Base-by-base conservation (phyloP, 352 stramenopile species). In the Phytophthora macrochlamydospora region DNA sequence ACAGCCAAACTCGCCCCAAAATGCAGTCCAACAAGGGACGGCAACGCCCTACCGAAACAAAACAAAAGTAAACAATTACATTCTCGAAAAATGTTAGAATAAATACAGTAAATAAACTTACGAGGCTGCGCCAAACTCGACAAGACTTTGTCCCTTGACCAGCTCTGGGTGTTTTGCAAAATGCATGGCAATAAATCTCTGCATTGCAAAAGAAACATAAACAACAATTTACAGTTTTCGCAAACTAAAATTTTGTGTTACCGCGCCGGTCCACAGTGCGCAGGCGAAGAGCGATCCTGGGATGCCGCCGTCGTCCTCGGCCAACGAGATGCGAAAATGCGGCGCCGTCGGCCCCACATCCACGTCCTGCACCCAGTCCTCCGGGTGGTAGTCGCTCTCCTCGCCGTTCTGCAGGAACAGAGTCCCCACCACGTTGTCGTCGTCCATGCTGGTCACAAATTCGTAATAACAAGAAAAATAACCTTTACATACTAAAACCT, bases 51-150 rank as follows among this genome's bases (percentile, higher is more conserved):
- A 24, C 12, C 59, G 31, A 42, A 56, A 28, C 14, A 45, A 24
- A 3, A 59, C 2, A 43, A n/a, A 13, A 62, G 32, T 5, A 0
- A 24, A 24, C 18, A 24, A 24, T 24, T 24, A 24, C 18, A 24
- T 24, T 24, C 18, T 24, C 18, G 18, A 24, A 24, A 24, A 24
- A 24, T 24, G 18, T 24, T 24, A 24, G 18, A 24, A 24, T 24
- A 24, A 24, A 24, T 24, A 24, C 24, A 43, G 3, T 46, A 18
- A 32, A 30, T 18, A 29, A 5, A 69, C 71, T 62, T 59, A 87
- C 78, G 78, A 87, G 43, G 78, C 78, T 38, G 78, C 78, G 12
- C 78, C 78, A 51, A 87, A 87, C 55, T 87, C 75, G 18, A 87
- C 73, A 31, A 83, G 40, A 7, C 12, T 77, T 49, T 40, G 73